Evolutionary conservation across 2,329 filamentous ascomycete species (phyloP).

Genomic region (Microcyclospora pomicola): DNA sequence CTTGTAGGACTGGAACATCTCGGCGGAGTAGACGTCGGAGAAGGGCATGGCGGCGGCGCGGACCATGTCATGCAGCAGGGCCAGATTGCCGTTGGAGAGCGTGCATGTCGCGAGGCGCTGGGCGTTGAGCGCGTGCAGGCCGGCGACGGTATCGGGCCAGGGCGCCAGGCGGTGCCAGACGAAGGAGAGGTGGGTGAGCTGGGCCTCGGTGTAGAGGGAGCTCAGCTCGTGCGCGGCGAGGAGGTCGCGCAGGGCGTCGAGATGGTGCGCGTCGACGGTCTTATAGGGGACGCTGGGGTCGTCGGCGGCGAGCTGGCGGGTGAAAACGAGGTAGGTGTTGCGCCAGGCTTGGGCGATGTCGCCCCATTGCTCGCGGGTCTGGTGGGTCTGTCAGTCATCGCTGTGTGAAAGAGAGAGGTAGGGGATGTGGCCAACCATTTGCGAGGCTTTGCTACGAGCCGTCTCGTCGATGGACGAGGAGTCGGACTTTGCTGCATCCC

Average conservation of each 20-base stretch:
- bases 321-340: constrained; percentile 38
- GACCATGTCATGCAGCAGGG: constrained; percentile 51
- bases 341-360: constrained; percentile 48
- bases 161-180: constrained; percentile 60
- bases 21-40: constrained; percentile 47
- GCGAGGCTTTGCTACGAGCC: constrained; percentile 26
- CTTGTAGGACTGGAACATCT: constrained; percentile 63
- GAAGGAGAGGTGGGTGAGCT: constrained; percentile 34
- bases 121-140: constrained; percentile 34
- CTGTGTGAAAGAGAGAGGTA: too few species aligned
- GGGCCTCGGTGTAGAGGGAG: constrained; percentile 39
- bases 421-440: not conserved
- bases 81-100: constrained; percentile 59
- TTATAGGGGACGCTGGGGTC: constrained; percentile 39
- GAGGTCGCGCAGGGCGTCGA: constrained; percentile 45
- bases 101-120: constrained; percentile 49
- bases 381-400: not conserved
- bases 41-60: constrained; percentile 47
- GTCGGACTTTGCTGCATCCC: constrained; percentile 33
- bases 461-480: constrained; percentile 28
- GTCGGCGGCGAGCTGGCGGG: constrained; percentile 41
- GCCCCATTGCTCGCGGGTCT: constrained; percentile 38
- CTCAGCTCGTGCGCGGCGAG: constrained; percentile 36
- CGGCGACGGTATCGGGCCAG: constrained; percentile 51
- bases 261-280: constrained; percentile 59